These are phyloP conservation scores for Sabuloglossum arenarium DNA, from an alignment of 495 filamentous ascomycete genomes.

Conservation along the genomic window DNA sequence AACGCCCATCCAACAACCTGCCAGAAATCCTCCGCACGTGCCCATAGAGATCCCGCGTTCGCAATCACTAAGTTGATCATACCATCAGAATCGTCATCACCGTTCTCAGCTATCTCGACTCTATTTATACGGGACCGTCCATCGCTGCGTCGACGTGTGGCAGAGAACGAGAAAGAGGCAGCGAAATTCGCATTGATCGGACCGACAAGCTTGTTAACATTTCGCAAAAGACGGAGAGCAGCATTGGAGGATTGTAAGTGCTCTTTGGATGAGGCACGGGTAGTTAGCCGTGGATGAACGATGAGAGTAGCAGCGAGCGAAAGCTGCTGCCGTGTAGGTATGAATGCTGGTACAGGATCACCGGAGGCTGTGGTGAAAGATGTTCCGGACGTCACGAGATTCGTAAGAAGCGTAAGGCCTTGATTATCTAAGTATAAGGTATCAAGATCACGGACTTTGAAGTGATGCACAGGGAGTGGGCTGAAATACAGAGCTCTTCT, in stretches of 20 bases:
- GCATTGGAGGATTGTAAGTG: constrained; percentile 29
- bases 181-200: constrained; percentile 26
- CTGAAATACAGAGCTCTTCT: constrained; percentile 42
- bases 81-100: constrained; percentile 18
- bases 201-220: constrained; percentile 28
- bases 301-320: constrained; percentile 45
- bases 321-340: constrained; percentile 35
- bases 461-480: neutral
- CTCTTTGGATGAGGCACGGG: constrained; percentile 30
- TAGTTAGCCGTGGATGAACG: constrained; percentile 52
- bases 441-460: constrained; percentile 5
- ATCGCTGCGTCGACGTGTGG: constrained; percentile 13
- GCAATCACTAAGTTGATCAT: constrained; percentile 33
- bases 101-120: constrained; percentile 5
- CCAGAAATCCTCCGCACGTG: constrained; percentile 69
- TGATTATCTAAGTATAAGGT: constrained; percentile 25
- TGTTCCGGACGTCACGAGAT: constrained; percentile 37
- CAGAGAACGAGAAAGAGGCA: constrained; percentile 31
- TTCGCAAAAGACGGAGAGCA: constrained; percentile 36
- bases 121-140: constrained; percentile 9
- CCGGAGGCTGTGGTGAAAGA: constrained; percentile 9
- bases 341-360: constrained; percentile 19
- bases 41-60: constrained; percentile 46
- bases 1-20: constrained; percentile 80
- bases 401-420: constrained; percentile 46